Percentiles rank a stretch among this genome's conserved stretches.
These are phyloP conservation scores for Rhodotorula graminis DNA, from an alignment of 768 basidiomycete genomes.

Conservation along the genomic window DNA sequence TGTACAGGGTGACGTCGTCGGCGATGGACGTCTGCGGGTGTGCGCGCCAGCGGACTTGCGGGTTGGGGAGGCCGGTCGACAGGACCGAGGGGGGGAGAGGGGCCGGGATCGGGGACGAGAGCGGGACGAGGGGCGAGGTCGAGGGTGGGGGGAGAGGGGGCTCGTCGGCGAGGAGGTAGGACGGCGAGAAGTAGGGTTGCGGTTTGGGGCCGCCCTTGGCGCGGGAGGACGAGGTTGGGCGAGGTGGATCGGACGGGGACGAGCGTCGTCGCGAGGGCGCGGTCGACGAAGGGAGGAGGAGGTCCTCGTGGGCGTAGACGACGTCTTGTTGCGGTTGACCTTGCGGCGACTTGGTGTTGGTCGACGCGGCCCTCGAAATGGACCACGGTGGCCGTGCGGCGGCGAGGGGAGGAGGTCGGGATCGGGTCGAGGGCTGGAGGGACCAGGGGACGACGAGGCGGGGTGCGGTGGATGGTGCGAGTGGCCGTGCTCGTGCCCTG, in stretches of 20 bases:
- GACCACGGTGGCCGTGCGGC: no score
- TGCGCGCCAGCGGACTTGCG: conserved; percentile 33
- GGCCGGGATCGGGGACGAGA: conserved; percentile 13
- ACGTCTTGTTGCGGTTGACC: background rate
- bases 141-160: conserved; percentile 27
- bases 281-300: conserved; percentile 24
- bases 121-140: conserved; percentile 36
- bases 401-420: no score
- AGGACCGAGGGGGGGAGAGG: conserved; percentile 29
- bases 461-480: no score
- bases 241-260: background rate
- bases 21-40: conserved; percentile 11
- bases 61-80: conserved; percentile 36
- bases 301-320: conserved; percentile 36
- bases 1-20: conserved; percentile 36
- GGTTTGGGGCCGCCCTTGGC: background rate
- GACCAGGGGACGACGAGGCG: no score
- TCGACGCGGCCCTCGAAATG: background rate
- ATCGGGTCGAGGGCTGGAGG: no score
- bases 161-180: conserved; percentile 23
- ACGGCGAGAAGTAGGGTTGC: conserved; percentile 20
- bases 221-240: background rate
- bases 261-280: background rate
- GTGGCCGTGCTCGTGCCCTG: no score
- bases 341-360: background rate